Conservation (phyloP, 345 rosid species). For the Brassica juncea region DNA sequence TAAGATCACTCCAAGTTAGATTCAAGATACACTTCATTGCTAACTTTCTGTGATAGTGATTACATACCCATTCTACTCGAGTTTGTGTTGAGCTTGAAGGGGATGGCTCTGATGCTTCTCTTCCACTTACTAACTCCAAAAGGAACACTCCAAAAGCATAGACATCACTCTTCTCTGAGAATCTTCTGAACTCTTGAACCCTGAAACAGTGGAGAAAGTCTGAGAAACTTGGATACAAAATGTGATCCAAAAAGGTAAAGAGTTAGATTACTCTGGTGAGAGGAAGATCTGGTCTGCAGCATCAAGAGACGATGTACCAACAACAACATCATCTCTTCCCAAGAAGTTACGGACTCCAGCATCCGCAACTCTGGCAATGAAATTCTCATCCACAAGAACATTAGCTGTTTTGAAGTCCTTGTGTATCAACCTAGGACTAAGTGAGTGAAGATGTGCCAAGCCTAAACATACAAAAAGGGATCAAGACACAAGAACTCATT, state of each 20-base stretch:
- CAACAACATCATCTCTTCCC: conserved; percentile 57
- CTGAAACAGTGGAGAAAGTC: conserved; percentile 37
- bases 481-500: conserved; percentile 6
- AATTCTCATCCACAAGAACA: conserved; percentile 88
- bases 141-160: conserved; percentile 95
- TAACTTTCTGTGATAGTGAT: neutral
- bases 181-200: conserved; percentile 79
- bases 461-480: conserved; percentile 49
- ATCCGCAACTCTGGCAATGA: conserved; percentile 90
- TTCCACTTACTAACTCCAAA: conserved; percentile 75
- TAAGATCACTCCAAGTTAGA: conserved; percentile 17
- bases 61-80: conserved; percentile 80
- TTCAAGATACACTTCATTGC: conserved; percentile 10
- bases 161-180: conserved; percentile 87
- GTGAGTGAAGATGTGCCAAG: conserved; percentile 83
- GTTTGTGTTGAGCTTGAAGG: conserved; percentile 59
- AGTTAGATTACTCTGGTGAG: conserved; percentile 69
- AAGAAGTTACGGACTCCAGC: conserved; percentile 84
- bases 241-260: conserved; percentile 1
- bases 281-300: conserved; percentile 79
- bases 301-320: conserved; percentile 76
- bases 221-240: conserved; percentile 20
- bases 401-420: conserved; percentile 91
- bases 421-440: conserved; percentile 79
- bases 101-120: conserved; percentile 64